Evolutionary conservation across 352 stramenopile genomes (phyloP), one percentile per base, ranked within the genome.

Genomic region (Pelagophyceae sp.): DNA sequence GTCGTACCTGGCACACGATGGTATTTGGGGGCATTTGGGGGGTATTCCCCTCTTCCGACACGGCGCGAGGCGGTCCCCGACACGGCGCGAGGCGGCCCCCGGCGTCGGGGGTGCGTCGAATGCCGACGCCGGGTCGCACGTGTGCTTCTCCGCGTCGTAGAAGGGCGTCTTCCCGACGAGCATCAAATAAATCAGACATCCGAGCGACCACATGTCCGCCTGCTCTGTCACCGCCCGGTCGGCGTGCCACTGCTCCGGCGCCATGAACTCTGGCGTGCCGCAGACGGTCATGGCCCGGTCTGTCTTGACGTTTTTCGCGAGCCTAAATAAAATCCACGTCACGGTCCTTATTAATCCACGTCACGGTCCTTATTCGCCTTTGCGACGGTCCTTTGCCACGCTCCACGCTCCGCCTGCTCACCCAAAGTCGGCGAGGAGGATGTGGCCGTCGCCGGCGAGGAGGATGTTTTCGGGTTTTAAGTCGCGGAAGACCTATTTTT

Each of bases 401-500:
- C n/a, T n/a, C n/a, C n/a, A n/a, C n/a, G n/a, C n/a, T n/a, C n/a
- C n/a, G n/a, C n/a, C n/a, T n/a, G n/a, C n/a, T n/a, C n/a, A n/a
- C n/a, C 92, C 92, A 87, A 96, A 96, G 82, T 96, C 91, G 38
- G 91, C 94, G 77, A 97, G 87, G 31, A 92, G 92, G 15, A 97
- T 67, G 78, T 97, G 91, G 0, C 93, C 93, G 79, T 97, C 92
- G 61, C 92, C 11, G n/a, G 79, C 87, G 86, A 50, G 84, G 20
- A 89, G 61, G 20, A 90, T 81, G 78, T 96, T 97, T 80, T 97
- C 92, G 0, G 92, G 92, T 80, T 96, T 97, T 50, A 97, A 83
- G 79, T 97, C 92, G n/a, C 92, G 89, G 80, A 96, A 97, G 25
- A 94, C 91, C n/a, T n/a, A n/a, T n/a, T n/a, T n/a, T n/a, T n/a